Conservation (phyloP, 2,329 filamentous ascomycete genomes). For the Botrytis sinoallii region DNA sequence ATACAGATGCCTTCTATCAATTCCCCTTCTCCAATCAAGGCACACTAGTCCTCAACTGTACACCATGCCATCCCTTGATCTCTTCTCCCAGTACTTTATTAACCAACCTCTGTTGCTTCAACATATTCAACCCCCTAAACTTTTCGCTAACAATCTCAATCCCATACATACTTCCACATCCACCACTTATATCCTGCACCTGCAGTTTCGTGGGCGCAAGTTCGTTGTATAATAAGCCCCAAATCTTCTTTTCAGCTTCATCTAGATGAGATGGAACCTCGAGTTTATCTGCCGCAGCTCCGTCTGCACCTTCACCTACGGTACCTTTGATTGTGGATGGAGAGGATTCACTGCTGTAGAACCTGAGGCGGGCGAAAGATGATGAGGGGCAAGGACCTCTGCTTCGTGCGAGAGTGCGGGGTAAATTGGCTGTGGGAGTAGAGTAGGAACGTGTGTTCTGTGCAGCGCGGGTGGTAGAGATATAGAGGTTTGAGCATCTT, state of each 20-base stretch:
- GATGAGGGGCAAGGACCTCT: not conserved
- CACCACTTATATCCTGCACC: conserved; percentile 75
- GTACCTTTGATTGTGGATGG: conserved; percentile 6
- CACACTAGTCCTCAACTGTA: conserved; percentile 71
- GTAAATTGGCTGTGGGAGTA: not conserved
- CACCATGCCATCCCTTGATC: conserved; percentile 78
- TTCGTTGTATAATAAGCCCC: conserved; percentile 33
- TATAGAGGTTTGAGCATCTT: not conserved
- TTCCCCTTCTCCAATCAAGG: conserved; percentile 20
- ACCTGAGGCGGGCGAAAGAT: not conserved
- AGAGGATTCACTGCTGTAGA: conserved; percentile 12
- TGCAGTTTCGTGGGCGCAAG: conserved; percentile 36
- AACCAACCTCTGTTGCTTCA: conserved; percentile 81
- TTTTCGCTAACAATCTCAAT: conserved; percentile 71
- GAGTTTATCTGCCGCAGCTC: not conserved
- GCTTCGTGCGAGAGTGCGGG: not conserved
- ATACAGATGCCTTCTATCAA: not conserved
- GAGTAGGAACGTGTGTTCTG: not conserved
- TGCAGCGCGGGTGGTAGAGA: not conserved
- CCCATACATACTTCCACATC: conserved; percentile 84
- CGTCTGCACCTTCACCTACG: not conserved
- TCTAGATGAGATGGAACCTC: conserved; percentile 16
- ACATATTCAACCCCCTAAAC: conserved; percentile 68
- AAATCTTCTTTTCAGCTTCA: conserved; percentile 16
- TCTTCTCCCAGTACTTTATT: conserved; percentile 71